These are phyloP conservation scores for Agastache rugosa DNA, from an alignment of 257 asterid genomes.

Conservation along the genomic window DNA sequence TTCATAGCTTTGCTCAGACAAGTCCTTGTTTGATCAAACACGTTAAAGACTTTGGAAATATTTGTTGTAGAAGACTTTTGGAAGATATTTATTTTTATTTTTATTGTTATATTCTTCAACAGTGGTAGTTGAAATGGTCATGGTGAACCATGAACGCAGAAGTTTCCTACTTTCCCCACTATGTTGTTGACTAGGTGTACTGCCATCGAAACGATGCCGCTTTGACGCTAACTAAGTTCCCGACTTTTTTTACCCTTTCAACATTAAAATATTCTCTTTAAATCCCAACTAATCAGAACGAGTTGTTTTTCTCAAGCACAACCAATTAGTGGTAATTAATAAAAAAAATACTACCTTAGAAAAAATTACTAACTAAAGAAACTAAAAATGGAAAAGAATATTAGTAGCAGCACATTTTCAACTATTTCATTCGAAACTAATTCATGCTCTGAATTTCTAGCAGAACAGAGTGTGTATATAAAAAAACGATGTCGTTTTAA, in stretches of 20 bases:
- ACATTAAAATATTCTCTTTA: not conserved
- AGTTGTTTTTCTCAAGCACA: not conserved
- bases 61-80: constrained; percentile 30
- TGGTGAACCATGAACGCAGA: constrained; percentile 21
- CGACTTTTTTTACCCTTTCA: not conserved
- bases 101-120: not conserved
- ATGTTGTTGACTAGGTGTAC: constrained; percentile 26
- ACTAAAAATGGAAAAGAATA: too few relatives aligned
- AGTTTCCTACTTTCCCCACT: constrained; percentile 36
- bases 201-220: not conserved
- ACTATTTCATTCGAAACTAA: too few relatives aligned
- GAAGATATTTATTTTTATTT: constrained; percentile 2
- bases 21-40: constrained; percentile 32
- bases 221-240: not conserved
- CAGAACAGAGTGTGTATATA: too few relatives aligned
- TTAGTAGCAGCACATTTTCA: too few relatives aligned
- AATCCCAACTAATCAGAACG: not conserved
- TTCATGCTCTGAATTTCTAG: too few relatives aligned
- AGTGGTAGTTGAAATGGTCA: constrained; percentile 40
- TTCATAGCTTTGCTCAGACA: not conserved
- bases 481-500: too few relatives aligned
- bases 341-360: not conserved
- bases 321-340: not conserved
- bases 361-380: not conserved
- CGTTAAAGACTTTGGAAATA: constrained; percentile 38